These are phyloP conservation scores for Candida sakaeoensis DNA, from an alignment of 805 yeast species.

Conservation along the genomic window DNA sequence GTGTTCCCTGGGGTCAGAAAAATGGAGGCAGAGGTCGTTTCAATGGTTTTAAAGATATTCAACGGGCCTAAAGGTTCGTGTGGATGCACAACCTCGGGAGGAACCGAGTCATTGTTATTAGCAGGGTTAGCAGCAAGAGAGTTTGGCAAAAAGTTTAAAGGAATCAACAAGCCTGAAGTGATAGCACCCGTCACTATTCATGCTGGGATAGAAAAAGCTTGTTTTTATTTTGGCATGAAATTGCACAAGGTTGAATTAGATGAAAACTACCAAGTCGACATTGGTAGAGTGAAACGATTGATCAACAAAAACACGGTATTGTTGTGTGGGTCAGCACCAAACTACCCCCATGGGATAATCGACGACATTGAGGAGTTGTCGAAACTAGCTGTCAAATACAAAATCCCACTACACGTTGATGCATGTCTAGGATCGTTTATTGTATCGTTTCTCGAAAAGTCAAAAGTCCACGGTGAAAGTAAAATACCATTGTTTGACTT, in stretches of 20 bases:
- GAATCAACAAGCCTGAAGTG: constrained; percentile 73
- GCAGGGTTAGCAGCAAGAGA: constrained; percentile 88
- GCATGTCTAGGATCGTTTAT: constrained; percentile 94
- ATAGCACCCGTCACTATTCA: constrained; percentile 87
- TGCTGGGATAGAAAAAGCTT: constrained; percentile 94
- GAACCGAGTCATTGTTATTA: constrained; percentile 86
- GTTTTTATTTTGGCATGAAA: constrained; percentile 83
- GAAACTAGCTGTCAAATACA: constrained; percentile 54
- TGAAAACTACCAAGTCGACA: constrained; percentile 62
- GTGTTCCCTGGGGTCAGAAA: constrained; percentile 94
- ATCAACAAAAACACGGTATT: constrained; percentile 79
- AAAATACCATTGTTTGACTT: constrained; percentile 69
- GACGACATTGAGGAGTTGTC: constrained; percentile 82
- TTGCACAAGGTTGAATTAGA: constrained; percentile 78
- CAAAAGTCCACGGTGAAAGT: constrained; percentile 45
- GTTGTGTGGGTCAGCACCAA: constrained; percentile 92
- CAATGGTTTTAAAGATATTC: constrained; percentile 80
- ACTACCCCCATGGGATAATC: constrained; percentile 93
- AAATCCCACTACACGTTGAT: constrained; percentile 92
- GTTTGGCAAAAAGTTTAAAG: constrained; percentile 54
- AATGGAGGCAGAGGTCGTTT: constrained; percentile 93
- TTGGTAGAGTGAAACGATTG: constrained; percentile 55
- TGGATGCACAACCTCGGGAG: constrained; percentile 90
- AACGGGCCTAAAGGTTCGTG: constrained; percentile 61
- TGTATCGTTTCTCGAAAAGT: constrained; percentile 69